phyloP scores from a whole-genome alignment of 345 rosid species.

The Leavenworthia alabamica region DNA sequence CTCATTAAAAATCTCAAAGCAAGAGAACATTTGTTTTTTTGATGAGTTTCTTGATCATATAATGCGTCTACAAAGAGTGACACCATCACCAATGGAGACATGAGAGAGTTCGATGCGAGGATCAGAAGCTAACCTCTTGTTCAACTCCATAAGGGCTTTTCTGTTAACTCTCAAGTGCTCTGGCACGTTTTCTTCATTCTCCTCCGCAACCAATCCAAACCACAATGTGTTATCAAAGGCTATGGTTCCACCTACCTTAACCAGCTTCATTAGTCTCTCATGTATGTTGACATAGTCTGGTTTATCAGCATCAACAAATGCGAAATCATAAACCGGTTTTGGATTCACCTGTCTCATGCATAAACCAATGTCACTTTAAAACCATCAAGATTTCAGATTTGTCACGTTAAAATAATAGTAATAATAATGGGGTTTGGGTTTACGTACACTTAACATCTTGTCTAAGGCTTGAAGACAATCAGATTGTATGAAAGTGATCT shows the following conservation, averaged over 20 bases:
- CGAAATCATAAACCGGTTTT: constrained; percentile 34
- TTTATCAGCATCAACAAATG: constrained; percentile 49
- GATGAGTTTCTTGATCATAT: constrained; percentile 7
- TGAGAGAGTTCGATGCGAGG: constrained; percentile 47
- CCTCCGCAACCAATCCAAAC: constrained; percentile 36
- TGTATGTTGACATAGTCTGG: constrained; percentile 27
- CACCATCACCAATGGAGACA: constrained; percentile 62
- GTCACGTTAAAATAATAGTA: neutral
- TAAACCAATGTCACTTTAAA: neutral
- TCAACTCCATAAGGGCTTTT: constrained; percentile 32
- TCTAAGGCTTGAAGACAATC: constrained; percentile 33
- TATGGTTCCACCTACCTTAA: constrained; percentile 40
- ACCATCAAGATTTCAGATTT: no score
- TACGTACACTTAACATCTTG: constrained; percentile 34
- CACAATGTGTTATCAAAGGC: constrained; percentile 44
- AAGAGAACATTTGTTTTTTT: neutral
- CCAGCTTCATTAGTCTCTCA: constrained; percentile 35
- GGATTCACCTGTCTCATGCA: neutral
- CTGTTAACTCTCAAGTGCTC: constrained; percentile 21
- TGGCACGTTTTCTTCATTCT: constrained; percentile 26
- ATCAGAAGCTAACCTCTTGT: constrained; percentile 46
- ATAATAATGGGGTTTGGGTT: neutral
- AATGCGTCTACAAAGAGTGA: constrained; percentile 51
- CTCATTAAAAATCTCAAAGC: no score
- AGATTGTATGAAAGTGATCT: constrained; percentile 46